Conservation (phyloP, 139 green algal species). For the Tetradesmus obliquus region DNA sequence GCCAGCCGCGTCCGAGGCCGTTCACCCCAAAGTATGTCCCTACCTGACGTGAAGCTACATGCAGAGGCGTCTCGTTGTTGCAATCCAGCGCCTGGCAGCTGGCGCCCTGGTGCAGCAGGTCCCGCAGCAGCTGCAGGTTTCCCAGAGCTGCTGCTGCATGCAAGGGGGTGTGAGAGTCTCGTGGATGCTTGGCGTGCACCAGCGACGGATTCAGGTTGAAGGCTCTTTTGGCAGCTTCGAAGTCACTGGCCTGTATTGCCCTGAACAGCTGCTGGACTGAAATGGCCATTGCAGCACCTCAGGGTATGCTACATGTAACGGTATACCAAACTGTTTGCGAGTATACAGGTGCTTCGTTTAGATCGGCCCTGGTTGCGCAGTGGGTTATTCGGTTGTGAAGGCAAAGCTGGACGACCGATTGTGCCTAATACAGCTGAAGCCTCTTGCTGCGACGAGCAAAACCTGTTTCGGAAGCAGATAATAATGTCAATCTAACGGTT, state of each 20-base stretch:
- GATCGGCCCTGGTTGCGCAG: background rate
- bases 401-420: background rate
- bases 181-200: conserved; percentile 3
- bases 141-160: conserved; percentile 44
- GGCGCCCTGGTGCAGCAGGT: conserved; percentile 46
- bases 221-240: conserved; percentile 15
- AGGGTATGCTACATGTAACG: background rate
- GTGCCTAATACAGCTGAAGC: background rate
- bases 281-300: background rate
- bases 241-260: conserved; percentile 14
- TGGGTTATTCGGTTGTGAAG: conserved; percentile 6
- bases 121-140: conserved; percentile 17
- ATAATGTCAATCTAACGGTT: background rate
- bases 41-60: conserved; percentile 39
- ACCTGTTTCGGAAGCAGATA: background rate
- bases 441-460: background rate
- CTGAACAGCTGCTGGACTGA: background rate
- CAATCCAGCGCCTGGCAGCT: conserved; percentile 32
- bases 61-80: conserved; percentile 45
- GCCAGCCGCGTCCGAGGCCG: too few relatives aligned
- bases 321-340: too few relatives aligned
- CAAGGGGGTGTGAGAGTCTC: conserved; percentile 34
- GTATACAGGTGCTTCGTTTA: background rate
- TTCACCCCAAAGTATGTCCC: too few relatives aligned
- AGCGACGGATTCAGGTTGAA: conserved; percentile 1